These are phyloP conservation scores for Cyberlindnera amylophila DNA, from an alignment of 805 yeast genomes.

Conservation along the genomic window DNA sequence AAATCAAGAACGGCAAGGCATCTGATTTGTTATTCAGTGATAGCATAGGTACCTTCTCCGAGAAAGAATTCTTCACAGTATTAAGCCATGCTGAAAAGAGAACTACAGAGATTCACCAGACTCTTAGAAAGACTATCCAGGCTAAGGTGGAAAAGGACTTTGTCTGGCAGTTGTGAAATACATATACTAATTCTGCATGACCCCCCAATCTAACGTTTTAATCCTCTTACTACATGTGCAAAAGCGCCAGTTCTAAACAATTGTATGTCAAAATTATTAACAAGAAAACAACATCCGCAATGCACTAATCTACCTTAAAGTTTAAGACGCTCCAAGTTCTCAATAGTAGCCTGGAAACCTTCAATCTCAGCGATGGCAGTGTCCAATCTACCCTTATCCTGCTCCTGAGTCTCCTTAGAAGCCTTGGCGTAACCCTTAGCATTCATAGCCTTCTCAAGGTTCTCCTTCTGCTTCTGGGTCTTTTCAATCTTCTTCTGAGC, in stretches of 20 bases:
- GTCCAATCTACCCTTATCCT: slow-evolving; percentile 64
- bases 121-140: slow-evolving; percentile 47
- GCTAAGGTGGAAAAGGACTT: slow-evolving; percentile 49
- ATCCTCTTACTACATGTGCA: too few relatives aligned
- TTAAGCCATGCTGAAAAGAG: slow-evolving; percentile 49
- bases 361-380: slow-evolving; percentile 81
- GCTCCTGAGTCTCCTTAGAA: slow-evolving; percentile 72
- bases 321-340: slow-evolving; percentile 77
- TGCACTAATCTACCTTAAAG: slow-evolving; percentile 32
- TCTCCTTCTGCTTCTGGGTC: slow-evolving; percentile 53
- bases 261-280: background rate
- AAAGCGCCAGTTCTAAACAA: background rate
- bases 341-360: slow-evolving; percentile 82
- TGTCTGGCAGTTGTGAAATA: slow-evolving; percentile 45
- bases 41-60: slow-evolving; percentile 65
- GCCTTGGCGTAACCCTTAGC: slow-evolving; percentile 86
- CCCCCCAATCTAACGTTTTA: background rate
- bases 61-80: slow-evolving; percentile 47
- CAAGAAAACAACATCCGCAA: background rate
- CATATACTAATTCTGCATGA: background rate
- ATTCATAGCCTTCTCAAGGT: slow-evolving; percentile 64
- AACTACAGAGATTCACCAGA: slow-evolving; percentile 43
- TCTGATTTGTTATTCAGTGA: slow-evolving; percentile 63
- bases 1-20: slow-evolving; percentile 45
- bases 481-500: slow-evolving; percentile 72